Percentiles rank a stretch among this genome's conserved stretches.
Evolutionary conservation across 331 rosid genomes (phyloP).

Genomic region (Spiraea crenata): DNA sequence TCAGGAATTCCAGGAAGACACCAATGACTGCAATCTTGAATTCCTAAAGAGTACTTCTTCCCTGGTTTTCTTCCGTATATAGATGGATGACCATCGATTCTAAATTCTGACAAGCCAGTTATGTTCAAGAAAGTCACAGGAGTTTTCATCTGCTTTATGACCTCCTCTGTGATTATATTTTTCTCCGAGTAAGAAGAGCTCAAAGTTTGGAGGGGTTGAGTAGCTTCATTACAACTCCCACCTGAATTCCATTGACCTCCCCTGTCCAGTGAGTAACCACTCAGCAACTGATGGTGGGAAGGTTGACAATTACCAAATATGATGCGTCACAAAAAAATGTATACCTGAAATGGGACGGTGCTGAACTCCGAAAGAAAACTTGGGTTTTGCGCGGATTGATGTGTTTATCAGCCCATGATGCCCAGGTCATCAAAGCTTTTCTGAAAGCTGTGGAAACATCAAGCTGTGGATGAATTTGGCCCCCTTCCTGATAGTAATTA

Average conservation of each 20-base stretch:
- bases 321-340: constrained; percentile 8
- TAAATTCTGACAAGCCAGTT: constrained; percentile 63
- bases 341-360: constrained; percentile 97
- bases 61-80: constrained; percentile 49
- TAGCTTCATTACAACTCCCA: constrained; percentile 78
- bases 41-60: constrained; percentile 28
- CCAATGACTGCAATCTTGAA: constrained; percentile 98
- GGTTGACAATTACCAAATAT: not conserved
- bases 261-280: constrained; percentile 36
- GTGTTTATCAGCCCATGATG: constrained; percentile 75
- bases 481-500: constrained; percentile 82
- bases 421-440: constrained; percentile 80
- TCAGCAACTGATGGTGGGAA: constrained; percentile 10
- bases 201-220: constrained; percentile 50
- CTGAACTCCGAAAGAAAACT: constrained; percentile 81
- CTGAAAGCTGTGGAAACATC: constrained; percentile 65
- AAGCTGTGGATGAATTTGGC: constrained; percentile 67
- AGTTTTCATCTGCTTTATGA: constrained; percentile 65
- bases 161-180: constrained; percentile 55
- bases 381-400: constrained; percentile 57
- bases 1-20: constrained; percentile 99
- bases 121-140: constrained; percentile 67
- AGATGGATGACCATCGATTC: constrained; percentile 87
- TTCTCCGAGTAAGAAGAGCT: constrained; percentile 38
- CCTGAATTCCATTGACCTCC: constrained; percentile 95